These are phyloP conservation scores for Larix kaempferi DNA, from an alignment of 75 land plant genomes.

Conservation along the genomic window DNA sequence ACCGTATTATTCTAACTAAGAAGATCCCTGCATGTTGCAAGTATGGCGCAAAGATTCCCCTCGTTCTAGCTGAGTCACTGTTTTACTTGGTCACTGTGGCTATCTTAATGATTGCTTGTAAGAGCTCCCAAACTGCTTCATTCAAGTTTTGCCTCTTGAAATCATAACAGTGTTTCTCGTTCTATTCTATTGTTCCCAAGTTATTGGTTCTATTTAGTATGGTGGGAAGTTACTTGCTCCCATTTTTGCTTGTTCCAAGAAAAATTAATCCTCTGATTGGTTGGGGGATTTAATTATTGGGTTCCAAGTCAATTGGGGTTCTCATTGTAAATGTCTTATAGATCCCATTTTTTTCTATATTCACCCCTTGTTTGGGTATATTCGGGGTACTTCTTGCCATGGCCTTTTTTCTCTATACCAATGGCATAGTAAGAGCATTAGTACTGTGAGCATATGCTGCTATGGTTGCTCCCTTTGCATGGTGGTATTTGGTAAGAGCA, in stretches of 20 bases:
- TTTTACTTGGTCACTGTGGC: slow-evolving; percentile 12
- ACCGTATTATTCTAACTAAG: too few species aligned
- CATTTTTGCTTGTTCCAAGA: slow-evolving; percentile 71
- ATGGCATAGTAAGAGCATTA: too few species aligned
- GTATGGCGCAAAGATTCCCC: slow-evolving; percentile 20
- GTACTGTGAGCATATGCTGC: too few species aligned
- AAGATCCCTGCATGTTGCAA: too few species aligned
- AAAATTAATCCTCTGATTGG: slow-evolving; percentile 79
- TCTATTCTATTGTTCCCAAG: slow-evolving; percentile 45
- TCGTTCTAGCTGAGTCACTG: slow-evolving; percentile 22
- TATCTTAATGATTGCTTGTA: neutral
- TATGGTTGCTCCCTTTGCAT: too few species aligned
- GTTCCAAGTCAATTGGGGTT: slow-evolving; percentile 47
- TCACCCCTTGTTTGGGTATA: slow-evolving; percentile 65
- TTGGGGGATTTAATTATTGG: slow-evolving; percentile 79
- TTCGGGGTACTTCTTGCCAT: too few species aligned
- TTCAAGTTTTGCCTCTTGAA: slow-evolving; percentile 42
- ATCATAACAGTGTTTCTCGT: slow-evolving; percentile 29
- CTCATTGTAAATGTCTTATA: slow-evolving; percentile 53
- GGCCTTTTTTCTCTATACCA: too few species aligned
- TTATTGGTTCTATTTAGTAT: slow-evolving; percentile 41
- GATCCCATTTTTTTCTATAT: slow-evolving; percentile 44
- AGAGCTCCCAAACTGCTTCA: slow-evolving; percentile 24
- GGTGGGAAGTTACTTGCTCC: slow-evolving; percentile 54
- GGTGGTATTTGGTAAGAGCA: too few species aligned